Base-by-base conservation (phyloP, 768 basidiomycete species). In the Tylopilus felleus region DNA sequence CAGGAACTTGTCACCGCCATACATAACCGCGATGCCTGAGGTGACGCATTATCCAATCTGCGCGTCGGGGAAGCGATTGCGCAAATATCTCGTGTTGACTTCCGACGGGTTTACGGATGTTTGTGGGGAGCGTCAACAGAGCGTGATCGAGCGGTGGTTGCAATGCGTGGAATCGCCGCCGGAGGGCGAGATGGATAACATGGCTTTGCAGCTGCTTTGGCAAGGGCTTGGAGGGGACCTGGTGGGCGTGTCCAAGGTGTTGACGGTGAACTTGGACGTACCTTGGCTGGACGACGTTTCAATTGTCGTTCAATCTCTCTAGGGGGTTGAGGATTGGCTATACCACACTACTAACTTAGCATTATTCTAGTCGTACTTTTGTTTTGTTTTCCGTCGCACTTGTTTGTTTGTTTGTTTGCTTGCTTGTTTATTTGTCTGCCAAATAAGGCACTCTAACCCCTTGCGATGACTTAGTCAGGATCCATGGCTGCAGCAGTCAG, bases 281-380 rank as follows among this genome's bases (percentile, higher is more conserved):
- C 77, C 81, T 17, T 87, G 85, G 84, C 74, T 87, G 55, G 85
- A 87, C 57, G 85, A 87, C 65, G 81, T 85, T 9, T 75, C 83
- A 9, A 79, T 87, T 53, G 75, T 86, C 52, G 84, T 86, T 51
- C 82, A 83, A 55, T 79, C 77, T 39, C 66, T 85, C 33, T 84
- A 61, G 42, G 28, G 8, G 36, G 36, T 19, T 19, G n/a, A 8
- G 7, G 36, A 13, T n/a, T 38, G 16, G n/a, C 1, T 38, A 38
- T 7, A 19, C 36, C 10, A n/a, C 36, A 19, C n/a, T 19, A 10
- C 36, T 52, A 53, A 25, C 21, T 42, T 61, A 58, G 28, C 25
- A 42, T 44, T 33, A 23, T 59, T 54, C 19, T 51, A 47, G 17
- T 27, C 28, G 19, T 36, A 38, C 47, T 19, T 27, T 5, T 25